phyloP scores from a whole-genome alignment of 1,284 basidiomycete genomes.

The Trichosporon sp. region DNA sequence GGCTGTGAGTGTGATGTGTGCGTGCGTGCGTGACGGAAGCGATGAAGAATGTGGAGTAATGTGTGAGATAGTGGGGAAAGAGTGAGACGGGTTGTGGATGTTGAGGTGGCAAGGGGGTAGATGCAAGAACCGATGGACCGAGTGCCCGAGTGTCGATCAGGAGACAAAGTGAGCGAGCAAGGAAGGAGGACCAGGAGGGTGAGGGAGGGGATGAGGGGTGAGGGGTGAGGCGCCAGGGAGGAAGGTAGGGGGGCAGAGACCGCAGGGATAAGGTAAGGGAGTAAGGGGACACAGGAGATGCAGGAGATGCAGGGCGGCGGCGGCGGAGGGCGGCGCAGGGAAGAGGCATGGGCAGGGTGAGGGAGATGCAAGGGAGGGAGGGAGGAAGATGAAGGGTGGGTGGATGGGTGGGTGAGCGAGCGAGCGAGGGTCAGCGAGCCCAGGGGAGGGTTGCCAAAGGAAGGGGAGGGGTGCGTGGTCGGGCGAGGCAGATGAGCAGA shows the following conservation, averaged over 20 bases:
- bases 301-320: too few species aligned
- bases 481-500: background rate
- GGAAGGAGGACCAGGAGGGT: background rate
- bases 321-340: too few species aligned
- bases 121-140: slow-evolving; percentile 1
- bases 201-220: background rate
- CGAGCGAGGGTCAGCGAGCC: background rate
- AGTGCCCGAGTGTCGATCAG: slow-evolving; percentile 4
- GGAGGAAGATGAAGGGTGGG: background rate
- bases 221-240: background rate
- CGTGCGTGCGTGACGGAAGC: background rate
- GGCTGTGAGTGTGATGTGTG: background rate
- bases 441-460: background rate
- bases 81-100: background rate
- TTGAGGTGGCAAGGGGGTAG: background rate
- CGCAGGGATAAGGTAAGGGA: background rate
- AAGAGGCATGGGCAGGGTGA: background rate
- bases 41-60: background rate
- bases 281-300: too few species aligned
- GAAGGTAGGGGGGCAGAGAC: too few species aligned
- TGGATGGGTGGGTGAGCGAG: background rate
- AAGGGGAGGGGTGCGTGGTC: background rate
- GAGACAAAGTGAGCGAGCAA: background rate
- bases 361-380: background rate
- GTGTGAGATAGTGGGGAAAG: background rate